These are phyloP conservation scores for Solanum tacnaense DNA, from an alignment of 257 asterid genomes.

Conservation along the genomic window DNA sequence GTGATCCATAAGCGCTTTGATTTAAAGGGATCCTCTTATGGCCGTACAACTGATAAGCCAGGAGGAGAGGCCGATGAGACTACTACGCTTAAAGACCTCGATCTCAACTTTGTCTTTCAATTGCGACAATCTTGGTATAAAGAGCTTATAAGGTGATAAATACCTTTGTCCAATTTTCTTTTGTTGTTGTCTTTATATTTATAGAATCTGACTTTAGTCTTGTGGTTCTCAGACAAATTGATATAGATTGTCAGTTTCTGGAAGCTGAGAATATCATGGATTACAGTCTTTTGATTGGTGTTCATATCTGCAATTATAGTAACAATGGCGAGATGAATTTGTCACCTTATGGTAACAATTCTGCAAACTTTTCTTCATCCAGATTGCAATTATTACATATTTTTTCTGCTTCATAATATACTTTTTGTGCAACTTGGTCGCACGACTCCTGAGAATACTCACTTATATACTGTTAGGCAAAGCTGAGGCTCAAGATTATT, in stretches of 20 bases:
- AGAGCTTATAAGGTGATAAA: slow-evolving; percentile 59
- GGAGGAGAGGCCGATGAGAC: slow-evolving; percentile 66
- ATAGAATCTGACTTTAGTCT: background rate
- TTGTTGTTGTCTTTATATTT: background rate
- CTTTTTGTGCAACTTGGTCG: background rate
- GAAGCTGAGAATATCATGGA: slow-evolving; percentile 83
- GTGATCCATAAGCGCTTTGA: slow-evolving; percentile 74
- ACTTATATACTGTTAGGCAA: background rate
- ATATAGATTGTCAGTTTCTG: slow-evolving; percentile 70
- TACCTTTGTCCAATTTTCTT: background rate
- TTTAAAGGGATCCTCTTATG: slow-evolving; percentile 78
- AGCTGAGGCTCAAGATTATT: background rate
- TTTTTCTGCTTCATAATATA: background rate
- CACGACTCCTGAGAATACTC: background rate
- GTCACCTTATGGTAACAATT: background rate
- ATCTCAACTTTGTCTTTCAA: slow-evolving; percentile 53
- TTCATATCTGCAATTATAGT: slow-evolving; percentile 58
- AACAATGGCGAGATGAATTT: background rate
- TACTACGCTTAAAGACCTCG: slow-evolving; percentile 82
- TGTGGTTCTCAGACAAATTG: slow-evolving; percentile 42
- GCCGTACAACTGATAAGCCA: slow-evolving; percentile 59
- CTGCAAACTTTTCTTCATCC: background rate
- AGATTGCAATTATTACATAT: background rate
- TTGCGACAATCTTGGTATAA: slow-evolving; percentile 53
- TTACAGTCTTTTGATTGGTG: slow-evolving; percentile 77